Evolutionary conservation across 2,329 filamentous ascomycete species (phyloP), one percentile per base, ranked within the genome.

Genomic region (Orbilia blumenaviensis): DNA sequence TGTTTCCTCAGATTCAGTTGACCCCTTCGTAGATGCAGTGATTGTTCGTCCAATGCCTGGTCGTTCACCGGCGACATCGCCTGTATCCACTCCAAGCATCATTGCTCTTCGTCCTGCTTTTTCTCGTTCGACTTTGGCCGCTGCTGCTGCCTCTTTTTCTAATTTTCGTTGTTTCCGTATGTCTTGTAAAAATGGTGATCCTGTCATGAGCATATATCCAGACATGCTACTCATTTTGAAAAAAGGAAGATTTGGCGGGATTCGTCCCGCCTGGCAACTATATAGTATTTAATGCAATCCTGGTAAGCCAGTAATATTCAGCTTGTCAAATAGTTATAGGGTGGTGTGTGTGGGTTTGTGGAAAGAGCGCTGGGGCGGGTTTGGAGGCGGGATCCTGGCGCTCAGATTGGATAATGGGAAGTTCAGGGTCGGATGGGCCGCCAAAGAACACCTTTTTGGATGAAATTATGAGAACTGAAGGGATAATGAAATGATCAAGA

Each of bases 221-320:
- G 71, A 75, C 71, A 75, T 75, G 69, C 69, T 74, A 68, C 63
- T 68, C 63, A 68, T 75, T 60, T 58, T 67, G 48, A 21, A 60
- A 54, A 58, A 68, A 56, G 44, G 58, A 72, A 67, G 69, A 75
- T 67, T 75, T 68, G 71, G 58, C 71, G 64, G 71, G 56, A 68
- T 63, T 46, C 44, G 63, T 68, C 56, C 71, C 71, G 69, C 56
- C 69, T 36, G 62, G 69, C 69, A 58, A 75, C 63, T 75, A 75
- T 75, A 75, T 75, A 75, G 48, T 68, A 66, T 66, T 72, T 64
- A 68, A 68, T 68, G 56, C 64, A 60, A 75, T 68, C 71, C 71
- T 42, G 63, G 63, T 68, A 60, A 58, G 38, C 56, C 63, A 63
- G 63, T 60, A 75, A 75, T 75, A 75, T 66, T 50, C 56, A 23